These are phyloP conservation scores for Penicillium sp. DNA, from an alignment of 2,329 filamentous ascomycete genomes.

Conservation along the genomic window DNA sequence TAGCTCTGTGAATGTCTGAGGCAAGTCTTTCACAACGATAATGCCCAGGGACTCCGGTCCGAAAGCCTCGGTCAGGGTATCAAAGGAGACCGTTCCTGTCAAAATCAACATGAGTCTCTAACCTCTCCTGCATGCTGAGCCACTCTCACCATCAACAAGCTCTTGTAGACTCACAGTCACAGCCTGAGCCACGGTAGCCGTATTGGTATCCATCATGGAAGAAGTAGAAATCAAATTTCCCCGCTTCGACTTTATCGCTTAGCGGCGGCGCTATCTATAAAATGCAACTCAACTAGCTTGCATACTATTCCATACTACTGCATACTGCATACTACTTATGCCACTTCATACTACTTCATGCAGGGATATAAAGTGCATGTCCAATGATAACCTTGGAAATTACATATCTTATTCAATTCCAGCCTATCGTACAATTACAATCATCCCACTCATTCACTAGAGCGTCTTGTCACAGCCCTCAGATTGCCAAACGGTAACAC, in stretches of 20 bases:
- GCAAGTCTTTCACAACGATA: slow-evolving; percentile 86
- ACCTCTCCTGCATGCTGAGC: neutral
- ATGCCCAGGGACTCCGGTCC: slow-evolving; percentile 89
- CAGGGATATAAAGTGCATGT: neutral
- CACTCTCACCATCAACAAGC: slow-evolving; percentile 47
- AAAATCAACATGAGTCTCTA: slow-evolving; percentile 3
- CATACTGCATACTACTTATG: neutral
- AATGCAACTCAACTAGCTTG: neutral
- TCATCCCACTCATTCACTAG: slow-evolving; percentile 3
- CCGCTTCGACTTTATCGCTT: slow-evolving; percentile 12
- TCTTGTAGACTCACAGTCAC: slow-evolving; percentile 53
- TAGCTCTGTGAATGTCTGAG: slow-evolving; percentile 68
- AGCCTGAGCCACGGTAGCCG: slow-evolving; percentile 35
- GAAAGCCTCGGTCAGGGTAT: slow-evolving; percentile 66
- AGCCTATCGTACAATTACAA: neutral
- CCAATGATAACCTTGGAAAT: slow-evolving; percentile 1
- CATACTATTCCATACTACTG: neutral
- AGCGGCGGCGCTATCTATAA: slow-evolving; percentile 9
- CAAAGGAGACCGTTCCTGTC: slow-evolving; percentile 44
- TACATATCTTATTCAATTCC: neutral
- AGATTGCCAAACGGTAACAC: slow-evolving; percentile 87
- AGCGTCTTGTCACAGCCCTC: slow-evolving; percentile 49
- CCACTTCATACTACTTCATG: neutral
- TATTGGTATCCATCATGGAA: slow-evolving; percentile 20
- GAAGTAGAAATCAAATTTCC: slow-evolving; percentile 7